Evolutionary conservation across 2,329 filamentous ascomycete species (phyloP).

Genomic region (Aspergillus niger): DNA sequence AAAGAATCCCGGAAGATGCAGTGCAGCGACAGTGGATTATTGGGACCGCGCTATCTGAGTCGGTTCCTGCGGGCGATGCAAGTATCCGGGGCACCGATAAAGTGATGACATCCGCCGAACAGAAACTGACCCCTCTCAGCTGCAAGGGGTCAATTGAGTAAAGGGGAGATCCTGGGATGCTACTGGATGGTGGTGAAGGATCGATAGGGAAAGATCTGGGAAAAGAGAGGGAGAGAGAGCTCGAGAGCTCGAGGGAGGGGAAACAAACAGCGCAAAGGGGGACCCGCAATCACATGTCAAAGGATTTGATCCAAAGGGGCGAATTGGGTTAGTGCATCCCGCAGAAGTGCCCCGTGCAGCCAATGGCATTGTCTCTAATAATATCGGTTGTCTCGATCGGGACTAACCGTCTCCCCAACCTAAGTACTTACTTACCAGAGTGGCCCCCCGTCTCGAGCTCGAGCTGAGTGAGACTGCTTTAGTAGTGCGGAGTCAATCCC

Average conservation of each 20-base stretch:
- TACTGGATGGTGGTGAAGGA: too few relatives aligned
- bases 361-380: neutral
- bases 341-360: neutral
- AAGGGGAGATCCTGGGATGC: neutral
- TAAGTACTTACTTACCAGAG: too few relatives aligned
- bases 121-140: neutral
- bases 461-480: neutral
- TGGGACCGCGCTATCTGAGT: neutral
- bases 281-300: conserved; percentile 10
- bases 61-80: neutral
- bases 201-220: neutral
- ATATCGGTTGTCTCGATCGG: neutral
- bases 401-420: conserved; percentile 4
- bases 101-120: neutral
- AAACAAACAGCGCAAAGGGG: neutral
- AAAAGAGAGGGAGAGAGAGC: neutral
- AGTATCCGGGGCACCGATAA: neutral
- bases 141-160: neutral
- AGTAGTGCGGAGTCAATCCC: neutral
- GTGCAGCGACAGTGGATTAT: neutral
- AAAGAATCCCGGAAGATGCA: neutral
- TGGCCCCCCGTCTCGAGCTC: neutral
- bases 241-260: neutral
- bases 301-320: too few relatives aligned
- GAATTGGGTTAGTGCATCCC: neutral